Base-by-base conservation (phyloP, 495 filamentous ascomycete genomes). In the Penicillium atrosanguineum region DNA sequence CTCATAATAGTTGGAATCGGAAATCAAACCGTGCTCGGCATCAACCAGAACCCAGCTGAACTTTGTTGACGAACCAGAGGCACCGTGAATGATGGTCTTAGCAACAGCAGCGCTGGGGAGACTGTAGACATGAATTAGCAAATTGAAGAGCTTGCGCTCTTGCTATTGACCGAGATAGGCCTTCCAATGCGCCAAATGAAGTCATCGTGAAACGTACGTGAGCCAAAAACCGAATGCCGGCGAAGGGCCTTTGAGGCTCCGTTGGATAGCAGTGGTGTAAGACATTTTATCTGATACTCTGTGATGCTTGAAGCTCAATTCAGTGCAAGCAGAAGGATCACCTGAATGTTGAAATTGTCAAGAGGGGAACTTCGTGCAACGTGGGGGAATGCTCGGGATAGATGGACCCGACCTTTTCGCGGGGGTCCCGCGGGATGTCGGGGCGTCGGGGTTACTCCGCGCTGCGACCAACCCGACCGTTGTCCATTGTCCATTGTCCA, bases 21-120 rank as follows among this genome's bases (percentile, higher is more conserved):
- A 62, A 31, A 75, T 75, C 55, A 88, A 86, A n/a, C 90, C 90
- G 68, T 95, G 89, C 64, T 91, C 87, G 44, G 81, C 86, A 65
- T 93, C 89, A 29, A 93, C 82, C 60, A 90, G 74, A 5, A 91
- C 83, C 87, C 87, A 93, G 68, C 64, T 68, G 59, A 72, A 74
- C 39, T 56, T 57, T 4, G 56, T 57, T 36, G 64, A 51, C 23
- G 61, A 62, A 12, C 61, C 57, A 7, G 65, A 57, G 28, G 60
- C 56, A 14, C 67, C 64, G 48, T 68, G 70, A 15, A 73, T 57
- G 42, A 73, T 63, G 14, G 70, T 68, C 53, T 69, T 73, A 26
- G 67, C 70, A 37, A 73, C 54, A 23, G 54, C 61, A 6, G 69
- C 60, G 21, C 70, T 69, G 40, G 70, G 67, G 18, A 73, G 65